These are phyloP conservation scores for Saccharomyces hybrid DNA, from an alignment of 1,139 yeast species.

Conservation along the genomic window DNA sequence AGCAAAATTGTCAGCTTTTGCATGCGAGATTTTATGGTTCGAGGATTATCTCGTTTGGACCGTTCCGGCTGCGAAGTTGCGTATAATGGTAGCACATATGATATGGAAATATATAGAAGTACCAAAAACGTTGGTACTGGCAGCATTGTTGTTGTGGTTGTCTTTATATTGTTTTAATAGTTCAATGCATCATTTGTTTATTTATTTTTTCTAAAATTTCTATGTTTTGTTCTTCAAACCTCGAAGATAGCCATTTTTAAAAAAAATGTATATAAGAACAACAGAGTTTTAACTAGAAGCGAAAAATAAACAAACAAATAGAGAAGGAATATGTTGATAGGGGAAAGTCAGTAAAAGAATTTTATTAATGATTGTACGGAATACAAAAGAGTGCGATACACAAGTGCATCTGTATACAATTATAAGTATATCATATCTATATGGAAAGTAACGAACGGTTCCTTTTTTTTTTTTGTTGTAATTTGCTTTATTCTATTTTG, in stretches of 20 bases:
- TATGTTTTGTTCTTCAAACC: background rate
- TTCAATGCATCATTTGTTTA: background rate
- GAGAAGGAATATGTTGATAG: no score
- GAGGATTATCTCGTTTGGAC: conserved; percentile 40
- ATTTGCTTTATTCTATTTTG: background rate
- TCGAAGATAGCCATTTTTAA: background rate
- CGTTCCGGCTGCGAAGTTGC: conserved; percentile 23
- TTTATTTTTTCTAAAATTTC: background rate
- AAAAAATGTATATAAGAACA: no score
- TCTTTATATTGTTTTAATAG: background rate
- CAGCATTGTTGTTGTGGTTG: background rate
- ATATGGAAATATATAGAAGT: conserved; percentile 22
- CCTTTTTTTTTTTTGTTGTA: background rate
- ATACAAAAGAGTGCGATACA: background rate
- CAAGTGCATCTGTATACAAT: background rate
- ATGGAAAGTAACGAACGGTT: background rate
- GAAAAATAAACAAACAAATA: no score
- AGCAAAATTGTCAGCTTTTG: conserved; percentile 27
- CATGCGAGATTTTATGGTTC: conserved; percentile 35
- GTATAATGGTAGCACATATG: conserved; percentile 26
- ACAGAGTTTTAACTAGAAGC: no score
- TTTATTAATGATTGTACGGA: background rate
- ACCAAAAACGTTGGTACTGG: conserved; percentile 5
- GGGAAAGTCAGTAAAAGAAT: background rate
- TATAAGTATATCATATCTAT: background rate